Conservation (phyloP, 495 filamentous ascomycete genomes). For the Aspergillus sclerotiicarbonarius region DNA sequence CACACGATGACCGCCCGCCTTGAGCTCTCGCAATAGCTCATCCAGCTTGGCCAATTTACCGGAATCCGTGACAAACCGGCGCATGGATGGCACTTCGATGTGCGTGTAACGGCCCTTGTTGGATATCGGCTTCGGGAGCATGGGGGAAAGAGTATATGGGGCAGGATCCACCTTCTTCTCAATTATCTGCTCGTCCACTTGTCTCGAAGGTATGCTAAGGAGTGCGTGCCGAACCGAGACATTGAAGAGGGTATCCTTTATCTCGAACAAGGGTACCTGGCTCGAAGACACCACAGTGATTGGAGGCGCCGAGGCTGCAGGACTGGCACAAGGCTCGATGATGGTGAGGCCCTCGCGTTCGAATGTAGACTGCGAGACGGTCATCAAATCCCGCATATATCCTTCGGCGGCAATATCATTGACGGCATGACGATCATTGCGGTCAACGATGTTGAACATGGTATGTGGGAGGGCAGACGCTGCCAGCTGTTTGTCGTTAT, state of each 20-base stretch:
- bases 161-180: constrained; percentile 62
- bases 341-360: constrained; percentile 65
- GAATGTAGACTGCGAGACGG: constrained; percentile 67
- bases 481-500: constrained; percentile 47
- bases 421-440: constrained; percentile 63
- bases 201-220: constrained; percentile 57
- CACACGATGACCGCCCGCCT: constrained; percentile 89
- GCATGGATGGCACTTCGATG: constrained; percentile 96
- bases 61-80: constrained; percentile 95
- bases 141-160: constrained; percentile 57
- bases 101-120: constrained; percentile 80
- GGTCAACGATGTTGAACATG: constrained; percentile 74
- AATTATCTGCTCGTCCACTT: constrained; percentile 72
- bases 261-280: constrained; percentile 63
- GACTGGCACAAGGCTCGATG: constrained; percentile 77
- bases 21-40: constrained; percentile 79
- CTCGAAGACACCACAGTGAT: constrained; percentile 75
- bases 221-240: constrained; percentile 67
- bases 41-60: constrained; percentile 95
- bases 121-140: constrained; percentile 74
- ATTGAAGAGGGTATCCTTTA: constrained; percentile 77
- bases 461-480: constrained; percentile 66
- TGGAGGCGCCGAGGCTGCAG: constrained; percentile 80
- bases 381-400: constrained; percentile 71
- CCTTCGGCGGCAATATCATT: constrained; percentile 71